Conservation (phyloP, 2,329 filamentous ascomycete genomes). For the Aureobasidium sp. region DNA sequence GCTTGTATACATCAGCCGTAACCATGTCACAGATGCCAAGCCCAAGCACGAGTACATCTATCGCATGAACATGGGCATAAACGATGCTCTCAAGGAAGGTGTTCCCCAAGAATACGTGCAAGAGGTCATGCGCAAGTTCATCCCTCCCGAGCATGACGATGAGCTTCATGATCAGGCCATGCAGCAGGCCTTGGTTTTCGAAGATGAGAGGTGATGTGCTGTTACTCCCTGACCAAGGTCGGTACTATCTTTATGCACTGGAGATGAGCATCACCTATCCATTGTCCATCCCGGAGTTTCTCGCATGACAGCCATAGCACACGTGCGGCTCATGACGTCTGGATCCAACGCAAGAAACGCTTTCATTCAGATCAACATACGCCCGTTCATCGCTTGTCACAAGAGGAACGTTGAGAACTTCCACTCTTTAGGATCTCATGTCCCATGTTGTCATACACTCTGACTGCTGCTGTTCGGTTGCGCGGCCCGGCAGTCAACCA, state of each 20-base stretch:
- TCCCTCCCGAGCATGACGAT: conserved; percentile 28
- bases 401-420: no score
- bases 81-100: conserved; percentile 47
- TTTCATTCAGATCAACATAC: no score
- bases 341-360: background rate
- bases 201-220: conserved; percentile 16
- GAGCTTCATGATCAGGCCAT: conserved; percentile 24
- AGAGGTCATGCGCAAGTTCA: conserved; percentile 44
- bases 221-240: no score
- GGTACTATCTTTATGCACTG: background rate
- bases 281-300: background rate
- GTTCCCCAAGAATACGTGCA: conserved; percentile 49
- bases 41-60: conserved; percentile 51
- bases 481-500: background rate
- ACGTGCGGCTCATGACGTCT: background rate
- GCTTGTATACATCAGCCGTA: conserved; percentile 53
- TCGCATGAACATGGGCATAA: conserved; percentile 55
- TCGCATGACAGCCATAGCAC: background rate
- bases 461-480: no score
- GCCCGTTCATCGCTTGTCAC: no score
- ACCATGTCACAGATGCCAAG: conserved; percentile 29
- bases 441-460: no score
- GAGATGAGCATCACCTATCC: background rate
- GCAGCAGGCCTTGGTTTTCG: conserved; percentile 29
- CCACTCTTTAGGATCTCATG: no score